Conservation (phyloP, 352 stramenopile genomes). For the Albugo candida region DNA sequence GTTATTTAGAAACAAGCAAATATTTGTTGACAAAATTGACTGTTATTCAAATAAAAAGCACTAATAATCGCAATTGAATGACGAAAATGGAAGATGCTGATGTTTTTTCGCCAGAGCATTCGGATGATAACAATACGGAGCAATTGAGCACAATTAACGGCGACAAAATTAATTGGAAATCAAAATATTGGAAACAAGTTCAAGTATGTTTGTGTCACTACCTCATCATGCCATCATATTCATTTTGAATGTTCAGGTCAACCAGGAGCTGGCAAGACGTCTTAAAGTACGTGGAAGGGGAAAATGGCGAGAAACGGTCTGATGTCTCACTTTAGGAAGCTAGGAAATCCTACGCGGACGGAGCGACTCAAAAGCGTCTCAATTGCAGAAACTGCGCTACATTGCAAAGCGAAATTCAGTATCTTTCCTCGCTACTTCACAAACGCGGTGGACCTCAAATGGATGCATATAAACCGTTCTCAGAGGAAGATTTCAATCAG, state of each 20-base stretch:
- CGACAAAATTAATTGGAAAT: neutral
- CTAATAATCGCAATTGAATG: no score
- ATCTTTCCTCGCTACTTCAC: constrained; percentile 3
- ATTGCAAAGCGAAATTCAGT: neutral
- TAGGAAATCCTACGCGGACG: neutral
- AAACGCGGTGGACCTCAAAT: neutral
- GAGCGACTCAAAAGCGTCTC: neutral
- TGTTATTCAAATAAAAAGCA: no score
- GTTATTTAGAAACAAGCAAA: neutral
- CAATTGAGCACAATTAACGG: no score
- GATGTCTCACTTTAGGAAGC: neutral
- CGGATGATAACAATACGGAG: no score
- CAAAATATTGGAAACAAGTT: neutral
- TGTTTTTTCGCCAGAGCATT: no score
- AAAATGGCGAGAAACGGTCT: neutral
- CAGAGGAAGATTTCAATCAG: neutral
- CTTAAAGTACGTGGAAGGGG: constrained; percentile 20
- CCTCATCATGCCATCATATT: neutral
- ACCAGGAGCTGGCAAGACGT: constrained; percentile 42
- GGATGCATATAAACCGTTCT: neutral
- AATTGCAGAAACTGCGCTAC: neutral
- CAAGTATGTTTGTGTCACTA: neutral
- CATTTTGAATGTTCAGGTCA: constrained; percentile 21
- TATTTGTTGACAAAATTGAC: neutral
- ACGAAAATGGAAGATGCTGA: no score